phyloP scores from a whole-genome alignment of 2,329 filamentous ascomycete species.

The Alternaria arbusti region DNA sequence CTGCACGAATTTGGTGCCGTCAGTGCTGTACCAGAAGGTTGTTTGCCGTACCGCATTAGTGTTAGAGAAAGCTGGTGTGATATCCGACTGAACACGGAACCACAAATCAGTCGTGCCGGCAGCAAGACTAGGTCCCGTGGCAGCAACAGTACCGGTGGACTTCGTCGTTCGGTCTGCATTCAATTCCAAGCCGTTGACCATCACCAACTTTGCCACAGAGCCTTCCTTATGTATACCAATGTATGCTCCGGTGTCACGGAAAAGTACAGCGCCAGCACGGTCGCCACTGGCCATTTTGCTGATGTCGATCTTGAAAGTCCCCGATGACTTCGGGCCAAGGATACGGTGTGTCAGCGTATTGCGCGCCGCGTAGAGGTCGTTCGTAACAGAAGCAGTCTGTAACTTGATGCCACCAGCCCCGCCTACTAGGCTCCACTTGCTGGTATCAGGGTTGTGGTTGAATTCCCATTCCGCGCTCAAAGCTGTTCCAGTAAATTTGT shows the following conservation, averaged over 20 bases:
- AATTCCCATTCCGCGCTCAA: conserved; percentile 63
- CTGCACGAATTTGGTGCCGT: conserved; percentile 42
- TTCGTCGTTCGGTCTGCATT: conserved; percentile 45
- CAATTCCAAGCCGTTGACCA: conserved; percentile 50
- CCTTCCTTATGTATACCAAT: conserved; percentile 57
- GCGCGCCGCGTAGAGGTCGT: conserved; percentile 54
- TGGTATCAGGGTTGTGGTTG: conserved; percentile 66
- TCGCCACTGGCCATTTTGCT: conserved; percentile 60
- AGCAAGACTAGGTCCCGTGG: conserved; percentile 24
- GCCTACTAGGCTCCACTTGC: conserved; percentile 53
- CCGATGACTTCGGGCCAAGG: conserved; percentile 50
- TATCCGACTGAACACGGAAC: conserved; percentile 44
- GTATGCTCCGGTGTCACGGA: conserved; percentile 61
- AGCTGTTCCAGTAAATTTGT: conserved; percentile 54
- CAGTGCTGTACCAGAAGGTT: conserved; percentile 48
- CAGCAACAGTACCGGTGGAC: conserved; percentile 37
- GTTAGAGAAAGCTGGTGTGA: conserved; percentile 42
- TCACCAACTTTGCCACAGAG: conserved; percentile 44
- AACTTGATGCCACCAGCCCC: conserved; percentile 53
- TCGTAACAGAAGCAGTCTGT: conserved; percentile 59
- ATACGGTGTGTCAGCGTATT: conserved; percentile 54
- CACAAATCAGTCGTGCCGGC: conserved; percentile 35
- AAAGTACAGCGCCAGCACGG: conserved; percentile 58
- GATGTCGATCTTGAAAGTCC: conserved; percentile 60
- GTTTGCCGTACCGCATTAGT: conserved; percentile 26